Evolutionary conservation across 2,329 filamentous ascomycete species (phyloP).

Genomic region (Pseudogymnoascus destructans): DNA sequence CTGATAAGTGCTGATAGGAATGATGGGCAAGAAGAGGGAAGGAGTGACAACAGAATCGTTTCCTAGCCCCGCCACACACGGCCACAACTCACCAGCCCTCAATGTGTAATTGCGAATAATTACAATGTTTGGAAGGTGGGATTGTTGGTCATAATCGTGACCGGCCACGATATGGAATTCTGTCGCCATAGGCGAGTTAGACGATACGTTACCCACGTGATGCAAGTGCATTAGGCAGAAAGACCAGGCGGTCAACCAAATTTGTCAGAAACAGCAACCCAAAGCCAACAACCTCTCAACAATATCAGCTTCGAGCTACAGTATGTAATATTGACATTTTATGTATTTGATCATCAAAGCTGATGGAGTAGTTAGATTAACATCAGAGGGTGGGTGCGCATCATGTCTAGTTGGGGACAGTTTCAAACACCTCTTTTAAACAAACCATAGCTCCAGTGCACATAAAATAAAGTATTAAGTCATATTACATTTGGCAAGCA

Average conservation of each 20-base stretch:
- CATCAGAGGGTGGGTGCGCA: neutral
- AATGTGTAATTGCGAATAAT: too few relatives aligned
- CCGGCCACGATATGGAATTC: neutral
- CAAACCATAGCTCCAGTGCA: neutral
- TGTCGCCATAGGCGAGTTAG: neutral
- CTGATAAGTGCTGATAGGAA: too few relatives aligned
- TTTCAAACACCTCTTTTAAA: neutral
- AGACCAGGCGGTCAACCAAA: too few relatives aligned
- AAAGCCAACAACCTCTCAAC: neutral
- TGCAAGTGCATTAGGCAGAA: neutral
- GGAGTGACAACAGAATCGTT: too few relatives aligned
- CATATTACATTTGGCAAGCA: neutral
- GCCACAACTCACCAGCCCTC: too few relatives aligned
- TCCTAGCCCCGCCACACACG: too few relatives aligned
- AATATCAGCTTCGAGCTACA: neutral
- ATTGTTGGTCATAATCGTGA: too few relatives aligned
- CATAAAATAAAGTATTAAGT: neutral
- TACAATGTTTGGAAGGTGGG: too few relatives aligned
- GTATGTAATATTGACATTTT: neutral
- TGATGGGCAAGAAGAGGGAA: too few relatives aligned
- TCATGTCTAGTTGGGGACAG: neutral
- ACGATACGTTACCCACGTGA: neutral
- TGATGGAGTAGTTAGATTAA: neutral
- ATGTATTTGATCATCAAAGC: neutral
- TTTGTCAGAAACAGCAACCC: neutral